phyloP scores from a whole-genome alignment of 164 flowering plant genomes.

The Litsea cubeba region DNA sequence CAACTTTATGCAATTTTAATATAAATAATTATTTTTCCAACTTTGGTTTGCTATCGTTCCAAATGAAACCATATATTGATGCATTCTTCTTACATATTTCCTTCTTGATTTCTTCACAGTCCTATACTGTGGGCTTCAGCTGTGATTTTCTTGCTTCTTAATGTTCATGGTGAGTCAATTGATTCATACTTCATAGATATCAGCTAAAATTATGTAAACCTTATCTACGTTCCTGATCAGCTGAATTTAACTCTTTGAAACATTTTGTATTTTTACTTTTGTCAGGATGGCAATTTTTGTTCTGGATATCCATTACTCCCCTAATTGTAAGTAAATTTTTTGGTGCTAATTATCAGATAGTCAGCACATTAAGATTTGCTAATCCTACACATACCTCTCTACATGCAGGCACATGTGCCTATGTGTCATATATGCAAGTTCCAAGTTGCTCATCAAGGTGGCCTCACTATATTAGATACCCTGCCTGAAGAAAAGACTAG shows the following conservation, averaged over 20 bases:
- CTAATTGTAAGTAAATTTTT: constrained; percentile 46
- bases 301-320: constrained; percentile 65
- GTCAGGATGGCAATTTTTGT: constrained; percentile 73
- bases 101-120: constrained; percentile 23
- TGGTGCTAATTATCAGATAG: not conserved
- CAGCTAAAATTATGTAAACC: not conserved
- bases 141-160: constrained; percentile 40
- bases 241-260: not conserved
- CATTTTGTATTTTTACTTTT: constrained; percentile 5
- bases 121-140: constrained; percentile 50
- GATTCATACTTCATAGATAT: not conserved
- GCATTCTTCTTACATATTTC: not conserved
- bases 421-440: not conserved
- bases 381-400: not conserved
- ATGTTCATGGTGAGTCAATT: constrained; percentile 37
- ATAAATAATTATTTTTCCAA: not conserved
- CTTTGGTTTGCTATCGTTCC: not conserved
- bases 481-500: not conserved
- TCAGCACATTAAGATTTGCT: not conserved
- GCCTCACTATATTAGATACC: too few relatives aligned
- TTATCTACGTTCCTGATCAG: not conserved
- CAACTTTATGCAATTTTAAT: not conserved
- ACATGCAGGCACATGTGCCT: not conserved
- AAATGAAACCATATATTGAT: not conserved
- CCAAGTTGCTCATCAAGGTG: not conserved